A percentile compares a stretch with the other conserved stretches of the same genome.
phyloP scores from a whole-genome alignment of 306 rosid genomes.

The Lathyrus oleraceus region DNA sequence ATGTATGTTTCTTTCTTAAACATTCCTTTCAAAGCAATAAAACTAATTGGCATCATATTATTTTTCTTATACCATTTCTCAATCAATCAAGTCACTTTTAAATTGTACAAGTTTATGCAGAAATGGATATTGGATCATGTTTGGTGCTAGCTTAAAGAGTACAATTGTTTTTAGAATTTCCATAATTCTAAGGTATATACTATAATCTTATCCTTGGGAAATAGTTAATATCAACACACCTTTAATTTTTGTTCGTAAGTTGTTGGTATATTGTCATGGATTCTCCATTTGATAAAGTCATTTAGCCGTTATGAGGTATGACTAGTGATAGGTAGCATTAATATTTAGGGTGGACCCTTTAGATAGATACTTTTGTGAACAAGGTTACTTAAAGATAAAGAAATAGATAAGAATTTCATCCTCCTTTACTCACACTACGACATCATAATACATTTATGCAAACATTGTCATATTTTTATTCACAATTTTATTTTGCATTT shows the following conservation, averaged over 20 bases:
- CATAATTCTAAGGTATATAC: neutral
- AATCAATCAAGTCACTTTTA: neutral
- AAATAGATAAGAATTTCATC: conserved; percentile 36
- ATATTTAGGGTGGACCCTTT: conserved; percentile 32
- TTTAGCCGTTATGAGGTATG: neutral
- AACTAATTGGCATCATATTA: neutral
- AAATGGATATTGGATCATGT: neutral
- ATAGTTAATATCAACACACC: conserved; percentile 11
- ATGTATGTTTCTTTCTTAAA: conserved; percentile 6
- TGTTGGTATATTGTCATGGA: conserved; percentile 15
- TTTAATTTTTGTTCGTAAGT: neutral
- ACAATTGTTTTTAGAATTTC: neutral
- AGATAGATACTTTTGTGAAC: conserved; percentile 47
- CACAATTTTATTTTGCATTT: too few species aligned
- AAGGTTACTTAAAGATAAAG: conserved; percentile 32
- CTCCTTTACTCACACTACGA: neutral
- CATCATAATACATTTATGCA: neutral
- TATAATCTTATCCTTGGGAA: conserved; percentile 12
- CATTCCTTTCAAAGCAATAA: neutral
- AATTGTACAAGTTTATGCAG: neutral
- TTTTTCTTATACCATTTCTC: conserved; percentile 22
- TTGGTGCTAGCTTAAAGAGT: neutral
- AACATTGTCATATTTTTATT: too few species aligned
- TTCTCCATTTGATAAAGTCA: conserved; percentile 5
- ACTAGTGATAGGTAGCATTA: conserved; percentile 22